Percentiles rank a stretch among this genome's conserved stretches.
Conservation (phyloP, 176 grass and related monocot genomes). For the Phragmites australis region DNA sequence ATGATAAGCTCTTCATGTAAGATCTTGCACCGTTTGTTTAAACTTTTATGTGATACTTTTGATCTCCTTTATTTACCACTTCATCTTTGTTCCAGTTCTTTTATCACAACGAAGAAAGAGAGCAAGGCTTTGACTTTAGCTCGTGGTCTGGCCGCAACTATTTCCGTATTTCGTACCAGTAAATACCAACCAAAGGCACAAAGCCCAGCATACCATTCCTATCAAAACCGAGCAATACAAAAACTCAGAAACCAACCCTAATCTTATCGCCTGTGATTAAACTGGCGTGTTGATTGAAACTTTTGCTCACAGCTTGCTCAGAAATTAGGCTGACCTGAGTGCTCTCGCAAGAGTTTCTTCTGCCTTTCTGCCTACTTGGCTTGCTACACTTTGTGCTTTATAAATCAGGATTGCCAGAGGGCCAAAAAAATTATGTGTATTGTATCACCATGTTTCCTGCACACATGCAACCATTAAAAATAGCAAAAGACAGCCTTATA, state of each 20-base stretch:
- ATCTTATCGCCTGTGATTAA: constrained; percentile 32
- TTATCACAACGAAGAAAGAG: neutral
- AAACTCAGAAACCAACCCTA: neutral
- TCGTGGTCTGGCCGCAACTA: neutral
- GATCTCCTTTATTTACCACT: too few relatives aligned
- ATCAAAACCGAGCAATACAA: neutral
- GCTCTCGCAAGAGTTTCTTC: neutral
- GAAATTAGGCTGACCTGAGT: constrained; percentile 23
- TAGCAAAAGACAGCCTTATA: too few relatives aligned
- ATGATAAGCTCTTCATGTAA: too few relatives aligned
- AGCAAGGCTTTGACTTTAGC: neutral
- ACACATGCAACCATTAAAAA: too few relatives aligned
- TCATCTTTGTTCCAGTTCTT: too few relatives aligned
- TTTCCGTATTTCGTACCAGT: neutral
- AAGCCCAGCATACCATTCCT: neutral
- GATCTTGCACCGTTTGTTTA: too few relatives aligned
- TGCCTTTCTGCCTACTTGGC: constrained; percentile 9
- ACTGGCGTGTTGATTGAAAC: neutral
- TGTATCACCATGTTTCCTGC: too few relatives aligned
- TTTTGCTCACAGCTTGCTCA: neutral
- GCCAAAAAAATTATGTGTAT: too few relatives aligned
- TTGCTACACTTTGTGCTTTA: neutral
- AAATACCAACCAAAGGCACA: neutral
- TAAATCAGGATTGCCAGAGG: too few relatives aligned
- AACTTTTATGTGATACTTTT: too few relatives aligned